phyloP scores from a whole-genome alignment of 257 asterid species.

The Nicotiana tomentosiformis region DNA sequence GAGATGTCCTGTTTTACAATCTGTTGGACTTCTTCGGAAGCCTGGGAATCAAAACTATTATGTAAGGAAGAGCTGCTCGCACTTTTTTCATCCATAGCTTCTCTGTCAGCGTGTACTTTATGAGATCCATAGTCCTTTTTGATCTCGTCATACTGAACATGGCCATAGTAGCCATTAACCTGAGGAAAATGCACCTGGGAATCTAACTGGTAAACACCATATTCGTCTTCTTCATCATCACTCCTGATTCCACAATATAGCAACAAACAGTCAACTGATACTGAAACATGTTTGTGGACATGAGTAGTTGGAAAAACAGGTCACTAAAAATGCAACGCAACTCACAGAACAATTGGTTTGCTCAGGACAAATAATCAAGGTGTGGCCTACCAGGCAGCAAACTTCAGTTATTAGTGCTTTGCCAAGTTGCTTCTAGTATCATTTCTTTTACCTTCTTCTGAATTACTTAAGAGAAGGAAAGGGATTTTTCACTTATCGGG shows the following conservation, averaged over 20 bases:
- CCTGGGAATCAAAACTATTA: conserved; percentile 38
- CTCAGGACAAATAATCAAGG: not conserved
- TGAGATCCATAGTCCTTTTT: conserved; percentile 44
- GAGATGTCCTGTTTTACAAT: conserved; percentile 35
- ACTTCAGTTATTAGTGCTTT: not conserved
- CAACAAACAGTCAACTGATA: conserved; percentile 5
- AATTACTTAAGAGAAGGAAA: not conserved
- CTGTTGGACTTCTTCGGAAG: conserved; percentile 53
- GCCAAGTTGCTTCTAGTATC: not conserved
- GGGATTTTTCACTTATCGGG: not conserved
- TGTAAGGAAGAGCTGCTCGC: conserved; percentile 35
- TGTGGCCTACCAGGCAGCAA: not conserved
- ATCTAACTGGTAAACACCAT: conserved; percentile 42
- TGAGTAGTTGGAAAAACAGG: not conserved
- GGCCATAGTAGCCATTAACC: conserved; percentile 50
- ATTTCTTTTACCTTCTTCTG: not conserved
- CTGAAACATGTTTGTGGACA: not conserved
- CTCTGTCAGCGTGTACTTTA: conserved; percentile 62
- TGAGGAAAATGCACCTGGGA: conserved; percentile 45
- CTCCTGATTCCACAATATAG: conserved; percentile 45
- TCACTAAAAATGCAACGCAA: not conserved
- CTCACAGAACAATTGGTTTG: not conserved
- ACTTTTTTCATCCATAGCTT: conserved; percentile 44
- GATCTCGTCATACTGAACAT: conserved; percentile 42
- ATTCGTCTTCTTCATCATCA: conserved; percentile 70